Conservation (phyloP, 202 grass and related monocot genomes). For the Dendrocalamus latiflorus region DNA sequence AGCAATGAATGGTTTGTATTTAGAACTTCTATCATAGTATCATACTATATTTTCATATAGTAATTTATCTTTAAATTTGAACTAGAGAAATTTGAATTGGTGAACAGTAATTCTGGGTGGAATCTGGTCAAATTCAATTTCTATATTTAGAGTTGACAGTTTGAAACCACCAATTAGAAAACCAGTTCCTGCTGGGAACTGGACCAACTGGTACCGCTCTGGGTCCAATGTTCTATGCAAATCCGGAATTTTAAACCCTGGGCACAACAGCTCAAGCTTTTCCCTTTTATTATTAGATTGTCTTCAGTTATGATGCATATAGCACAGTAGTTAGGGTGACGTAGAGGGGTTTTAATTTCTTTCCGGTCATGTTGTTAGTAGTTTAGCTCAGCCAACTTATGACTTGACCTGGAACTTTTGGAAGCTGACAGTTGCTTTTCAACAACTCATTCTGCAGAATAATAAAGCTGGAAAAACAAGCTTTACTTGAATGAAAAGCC, state of each 20-base stretch:
- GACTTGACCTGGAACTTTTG: background rate
- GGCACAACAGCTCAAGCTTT: background rate
- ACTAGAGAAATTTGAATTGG: background rate
- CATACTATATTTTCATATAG: background rate
- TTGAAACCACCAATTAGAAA: background rate
- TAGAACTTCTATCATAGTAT: slow-evolving; percentile 1
- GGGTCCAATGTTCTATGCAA: too few relatives aligned
- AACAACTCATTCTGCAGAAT: background rate
- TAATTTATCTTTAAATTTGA: background rate
- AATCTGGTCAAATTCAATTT: background rate
- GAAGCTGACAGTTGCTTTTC: background rate
- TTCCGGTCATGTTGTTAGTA: background rate
- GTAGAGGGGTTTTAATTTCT: background rate
- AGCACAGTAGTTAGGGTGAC: background rate
- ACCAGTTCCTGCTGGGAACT: too few relatives aligned
- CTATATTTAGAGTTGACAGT: background rate
- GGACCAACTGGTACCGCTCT: too few relatives aligned
- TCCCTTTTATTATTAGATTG: background rate
- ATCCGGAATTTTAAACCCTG: background rate
- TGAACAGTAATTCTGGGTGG: background rate
- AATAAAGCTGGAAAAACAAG: background rate
- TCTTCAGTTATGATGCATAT: background rate
- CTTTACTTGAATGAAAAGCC: background rate
- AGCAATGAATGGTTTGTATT: slow-evolving; percentile 83
- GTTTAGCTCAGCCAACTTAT: background rate